Percentiles rank a stretch among this genome's conserved stretches.
phyloP scores from a whole-genome alignment of 2,329 filamentous ascomycete species.

The Pezizomycotina sp. region DNA sequence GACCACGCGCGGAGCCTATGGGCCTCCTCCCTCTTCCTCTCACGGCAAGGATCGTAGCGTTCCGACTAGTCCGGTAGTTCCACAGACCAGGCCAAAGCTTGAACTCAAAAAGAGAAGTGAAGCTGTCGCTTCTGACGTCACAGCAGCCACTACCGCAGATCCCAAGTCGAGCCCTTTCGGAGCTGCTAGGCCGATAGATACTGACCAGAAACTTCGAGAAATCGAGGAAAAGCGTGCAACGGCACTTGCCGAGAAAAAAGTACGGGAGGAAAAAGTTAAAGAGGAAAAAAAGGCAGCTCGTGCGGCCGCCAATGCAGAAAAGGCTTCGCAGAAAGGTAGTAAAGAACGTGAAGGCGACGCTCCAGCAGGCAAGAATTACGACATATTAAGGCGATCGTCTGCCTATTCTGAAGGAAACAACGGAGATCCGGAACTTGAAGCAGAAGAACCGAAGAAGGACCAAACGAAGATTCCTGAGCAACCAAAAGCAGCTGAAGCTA shows the following conservation, averaged over 20 bases:
- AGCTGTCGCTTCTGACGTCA: conserved; percentile 35
- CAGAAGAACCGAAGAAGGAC: conserved; percentile 19
- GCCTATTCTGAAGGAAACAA: conserved; percentile 36
- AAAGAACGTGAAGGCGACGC: conserved; percentile 28
- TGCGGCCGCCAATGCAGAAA: conserved; percentile 46
- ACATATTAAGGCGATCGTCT: conserved; percentile 38
- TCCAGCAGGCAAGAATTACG: conserved; percentile 36
- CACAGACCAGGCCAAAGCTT: conserved; percentile 56
- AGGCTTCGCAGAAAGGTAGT: conserved; percentile 31
- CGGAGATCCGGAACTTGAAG: conserved; percentile 31
- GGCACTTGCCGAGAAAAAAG: conserved; percentile 78
- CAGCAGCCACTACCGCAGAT: conserved; percentile 38
- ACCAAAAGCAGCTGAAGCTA: conserved; percentile 37
- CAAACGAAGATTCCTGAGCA: conserved; percentile 17
- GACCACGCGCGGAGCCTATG: too few relatives aligned
- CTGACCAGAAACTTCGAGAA: conserved; percentile 69
- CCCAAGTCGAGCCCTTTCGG: conserved; percentile 87
- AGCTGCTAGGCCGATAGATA: conserved; percentile 85
- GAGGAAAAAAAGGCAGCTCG: conserved; percentile 50
- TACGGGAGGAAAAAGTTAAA: conserved; percentile 39
- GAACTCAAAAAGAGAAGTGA: conserved; percentile 76
- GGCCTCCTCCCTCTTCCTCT: conserved; percentile 44
- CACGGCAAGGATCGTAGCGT: conserved; percentile 38
- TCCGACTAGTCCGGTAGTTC: conserved; percentile 37
- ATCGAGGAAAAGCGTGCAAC: conserved; percentile 75